Conservation (phyloP, 2,329 filamentous ascomycete species). For the Nemania bipapillata region DNA sequence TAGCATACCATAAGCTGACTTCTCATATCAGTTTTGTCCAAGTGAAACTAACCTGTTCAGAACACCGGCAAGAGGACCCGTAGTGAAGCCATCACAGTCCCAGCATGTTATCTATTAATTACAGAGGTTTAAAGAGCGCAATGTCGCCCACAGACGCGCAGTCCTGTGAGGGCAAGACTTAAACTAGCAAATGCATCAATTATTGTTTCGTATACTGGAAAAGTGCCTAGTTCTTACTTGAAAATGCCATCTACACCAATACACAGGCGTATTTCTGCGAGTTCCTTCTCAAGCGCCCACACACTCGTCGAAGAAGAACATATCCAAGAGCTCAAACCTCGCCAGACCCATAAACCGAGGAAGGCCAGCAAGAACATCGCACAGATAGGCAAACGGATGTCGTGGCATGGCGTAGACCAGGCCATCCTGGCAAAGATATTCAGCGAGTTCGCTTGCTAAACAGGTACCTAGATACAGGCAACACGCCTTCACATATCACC, state of each 20-base stretch:
- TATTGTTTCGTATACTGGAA: background rate
- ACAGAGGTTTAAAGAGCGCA: constrained; percentile 10
- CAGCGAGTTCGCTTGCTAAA: constrained; percentile 28
- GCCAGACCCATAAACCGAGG: constrained; percentile 25
- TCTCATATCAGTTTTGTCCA: constrained; percentile 10
- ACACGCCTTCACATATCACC: background rate
- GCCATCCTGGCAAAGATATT: constrained; percentile 22
- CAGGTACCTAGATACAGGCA: background rate
- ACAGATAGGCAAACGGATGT: constrained; percentile 32
- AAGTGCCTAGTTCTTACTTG: background rate
- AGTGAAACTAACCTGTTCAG: constrained; percentile 9
- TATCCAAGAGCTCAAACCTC: background rate
- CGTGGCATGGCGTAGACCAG: constrained; percentile 23
- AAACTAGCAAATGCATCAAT: background rate
- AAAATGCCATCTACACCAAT: constrained; percentile 21
- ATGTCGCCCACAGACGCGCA: constrained; percentile 2
- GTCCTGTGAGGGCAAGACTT: background rate
- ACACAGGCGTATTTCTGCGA: constrained; percentile 21
- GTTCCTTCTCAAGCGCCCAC: constrained; percentile 25
- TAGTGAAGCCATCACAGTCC: constrained; percentile 13
- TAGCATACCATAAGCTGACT: constrained; percentile 29
- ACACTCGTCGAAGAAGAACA: constrained; percentile 28
- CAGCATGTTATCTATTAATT: background rate
- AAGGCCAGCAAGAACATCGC: constrained; percentile 28
- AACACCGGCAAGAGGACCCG: constrained; percentile 13